A percentile compares a stretch with the other conserved stretches of the same genome.
Conservation (phyloP, 2,329 filamentous ascomycete species). For the Colletotrichum liaoningense region DNA sequence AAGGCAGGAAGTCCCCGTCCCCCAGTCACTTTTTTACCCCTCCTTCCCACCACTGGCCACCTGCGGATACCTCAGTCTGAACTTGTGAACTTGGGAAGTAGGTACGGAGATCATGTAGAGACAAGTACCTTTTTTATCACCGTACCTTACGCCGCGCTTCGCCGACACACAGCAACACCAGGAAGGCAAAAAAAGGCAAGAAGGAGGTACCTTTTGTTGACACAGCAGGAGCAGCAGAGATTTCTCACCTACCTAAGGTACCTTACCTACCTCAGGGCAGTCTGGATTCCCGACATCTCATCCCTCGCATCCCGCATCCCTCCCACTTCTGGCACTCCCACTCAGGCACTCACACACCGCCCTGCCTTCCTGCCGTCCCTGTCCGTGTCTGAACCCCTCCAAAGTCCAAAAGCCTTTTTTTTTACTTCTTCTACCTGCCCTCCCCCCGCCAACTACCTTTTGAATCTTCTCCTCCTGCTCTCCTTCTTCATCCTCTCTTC, state of each 20-base stretch:
- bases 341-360: constrained; percentile 6
- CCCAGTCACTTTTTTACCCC: background rate
- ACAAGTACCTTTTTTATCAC: background rate
- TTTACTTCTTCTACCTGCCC: constrained; percentile 18
- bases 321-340: background rate
- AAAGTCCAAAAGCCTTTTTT: constrained; percentile 7
- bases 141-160: background rate
- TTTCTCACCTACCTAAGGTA: constrained; percentile 12
- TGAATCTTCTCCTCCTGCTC: constrained; percentile 33
- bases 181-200: background rate
- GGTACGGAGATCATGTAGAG: background rate
- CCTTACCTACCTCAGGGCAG: background rate
- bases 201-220: background rate
- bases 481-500: constrained; percentile 32
- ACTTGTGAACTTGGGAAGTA: background rate
- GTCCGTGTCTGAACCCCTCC: constrained; percentile 7
- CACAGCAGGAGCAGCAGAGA: constrained; percentile 25
- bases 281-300: background rate
- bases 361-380: constrained; percentile 6
- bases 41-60: background rate
- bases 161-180: constrained; percentile 13
- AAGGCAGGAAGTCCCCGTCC: constrained; percentile 1
- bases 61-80: too few relatives aligned
- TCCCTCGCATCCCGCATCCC: background rate
- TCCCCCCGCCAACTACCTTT: constrained; percentile 28